phyloP scores from a whole-genome alignment of 192 early-diverging fungal genomes.

The Jimgerdemannia lactiflua region DNA sequence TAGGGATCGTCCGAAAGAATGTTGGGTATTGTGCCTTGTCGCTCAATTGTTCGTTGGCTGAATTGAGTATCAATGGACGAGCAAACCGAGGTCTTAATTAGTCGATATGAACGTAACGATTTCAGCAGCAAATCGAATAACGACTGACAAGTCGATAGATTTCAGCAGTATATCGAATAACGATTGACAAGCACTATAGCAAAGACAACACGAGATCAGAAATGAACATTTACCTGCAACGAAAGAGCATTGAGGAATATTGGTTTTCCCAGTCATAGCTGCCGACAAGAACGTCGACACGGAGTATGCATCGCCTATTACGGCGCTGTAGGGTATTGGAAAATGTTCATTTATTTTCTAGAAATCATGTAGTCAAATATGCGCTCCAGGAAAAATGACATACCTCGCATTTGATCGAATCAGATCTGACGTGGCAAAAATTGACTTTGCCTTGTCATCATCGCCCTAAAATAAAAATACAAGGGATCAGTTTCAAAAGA shows the following conservation, averaged over 20 bases:
- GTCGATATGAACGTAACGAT: neutral
- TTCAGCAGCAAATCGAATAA: too few relatives aligned
- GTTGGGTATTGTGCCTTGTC: neutral
- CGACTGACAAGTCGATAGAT: too few relatives aligned
- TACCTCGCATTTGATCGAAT: neutral
- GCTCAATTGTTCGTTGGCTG: neutral
- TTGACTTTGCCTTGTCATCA: neutral
- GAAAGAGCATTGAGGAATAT: neutral
- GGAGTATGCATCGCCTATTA: neutral
- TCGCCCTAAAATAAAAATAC: neutral
- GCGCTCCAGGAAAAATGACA: neutral
- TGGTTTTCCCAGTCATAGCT: neutral
- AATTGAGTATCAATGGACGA: neutral
- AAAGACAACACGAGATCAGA: too few relatives aligned
- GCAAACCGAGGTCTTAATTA: neutral
- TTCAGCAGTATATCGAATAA: too few relatives aligned
- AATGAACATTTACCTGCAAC: neutral
- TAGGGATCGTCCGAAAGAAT: neutral
- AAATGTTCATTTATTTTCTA: too few relatives aligned
- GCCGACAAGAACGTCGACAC: neutral
- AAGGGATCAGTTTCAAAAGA: neutral
- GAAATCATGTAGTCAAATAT: neutral
- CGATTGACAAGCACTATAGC: too few relatives aligned
- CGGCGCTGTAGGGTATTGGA: neutral
- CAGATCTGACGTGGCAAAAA: neutral